Percentiles rank a stretch among this genome's conserved stretches.
phyloP scores from a whole-genome alignment of 768 basidiomycete species.

The Pleurotus eryngii region DNA sequence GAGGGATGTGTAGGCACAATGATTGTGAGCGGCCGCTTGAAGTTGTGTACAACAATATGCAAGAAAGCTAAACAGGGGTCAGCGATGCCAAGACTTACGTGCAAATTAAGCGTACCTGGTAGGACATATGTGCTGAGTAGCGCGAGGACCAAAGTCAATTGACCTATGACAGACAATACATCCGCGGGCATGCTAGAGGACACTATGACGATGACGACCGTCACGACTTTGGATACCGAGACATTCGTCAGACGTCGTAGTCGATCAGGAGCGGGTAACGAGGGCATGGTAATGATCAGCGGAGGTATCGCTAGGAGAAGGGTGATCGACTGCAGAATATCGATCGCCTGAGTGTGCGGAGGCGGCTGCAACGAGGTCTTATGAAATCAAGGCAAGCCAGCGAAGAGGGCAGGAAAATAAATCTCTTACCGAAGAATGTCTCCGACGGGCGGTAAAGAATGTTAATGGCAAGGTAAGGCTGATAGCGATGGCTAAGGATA shows the following conservation, averaged over 20 bases:
- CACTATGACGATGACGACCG: slow-evolving; percentile 36
- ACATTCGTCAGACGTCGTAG: slow-evolving; percentile 35
- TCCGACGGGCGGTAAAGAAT: slow-evolving; percentile 47
- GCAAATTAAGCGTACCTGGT: slow-evolving; percentile 42
- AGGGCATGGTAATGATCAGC: slow-evolving; percentile 52
- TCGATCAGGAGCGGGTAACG: slow-evolving; percentile 44
- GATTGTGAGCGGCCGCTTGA: slow-evolving; percentile 81
- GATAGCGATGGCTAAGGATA: slow-evolving; percentile 46
- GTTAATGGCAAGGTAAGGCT: slow-evolving; percentile 55
- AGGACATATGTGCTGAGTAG: slow-evolving; percentile 59
- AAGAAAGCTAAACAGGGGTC: slow-evolving; percentile 47
- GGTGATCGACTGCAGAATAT: slow-evolving; percentile 44
- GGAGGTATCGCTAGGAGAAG: slow-evolving; percentile 60
- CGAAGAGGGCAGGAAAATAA: neutral
- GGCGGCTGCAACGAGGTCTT: slow-evolving; percentile 12
- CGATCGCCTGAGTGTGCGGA: slow-evolving; percentile 30
- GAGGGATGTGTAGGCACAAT: slow-evolving; percentile 50
- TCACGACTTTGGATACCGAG: slow-evolving; percentile 43
- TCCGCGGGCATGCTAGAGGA: slow-evolving; percentile 44
- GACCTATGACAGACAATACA: slow-evolving; percentile 39
- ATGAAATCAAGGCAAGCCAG: slow-evolving; percentile 8
- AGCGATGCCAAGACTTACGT: neutral
- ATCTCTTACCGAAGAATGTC: slow-evolving; percentile 32
- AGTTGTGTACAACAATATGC: slow-evolving; percentile 81
- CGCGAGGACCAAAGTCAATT: slow-evolving; percentile 46